Evolutionary conservation across 345 rosid genomes (phyloP), one percentile per base, ranked within the genome.

Genomic region (Gossypium anomalum): DNA sequence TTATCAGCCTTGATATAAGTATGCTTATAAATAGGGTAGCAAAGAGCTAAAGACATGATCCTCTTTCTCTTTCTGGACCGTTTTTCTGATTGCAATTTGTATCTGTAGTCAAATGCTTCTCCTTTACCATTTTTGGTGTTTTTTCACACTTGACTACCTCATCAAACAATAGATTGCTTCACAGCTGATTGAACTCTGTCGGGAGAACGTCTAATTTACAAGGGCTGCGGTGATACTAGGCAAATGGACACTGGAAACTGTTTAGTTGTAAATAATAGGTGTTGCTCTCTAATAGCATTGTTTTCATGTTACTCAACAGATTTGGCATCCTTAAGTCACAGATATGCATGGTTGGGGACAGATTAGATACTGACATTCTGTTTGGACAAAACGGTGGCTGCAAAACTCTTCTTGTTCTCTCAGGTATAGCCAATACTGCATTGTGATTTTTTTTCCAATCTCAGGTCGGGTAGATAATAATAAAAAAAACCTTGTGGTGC

Each of bases 291-390:
- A 20, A 72, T 58, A 8, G 60, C 23, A 44, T 59, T 27, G 45
- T 58, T 13, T 72, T 60, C 47, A 60, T 25, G 14, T 45, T 63
- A 38, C 52, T 55, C 13, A 55, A 76, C 91, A 94, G 97, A 79
- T 94, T 94, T 17, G 90, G 97, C 76, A 91, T 94, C 63, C 81
- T 51, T 61, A 95, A 88, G 86, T 93, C 98, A 11, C 90, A 91
- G 78, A 95, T 95, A 86, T 95, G 99, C 83, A 93, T 95, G 98
- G 99, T 95, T 13, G 98, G 99, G 52, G 98, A 95, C 83, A 88
- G 98, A 84, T 72, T 93, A 80, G 98, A 95, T 71, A 93, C 99
- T 7, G 98, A 95, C 72, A 90, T 95, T 72, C 85, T 95, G 55
- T 95, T 90, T 15, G 97, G 98, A 52, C 94, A 95, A 75, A 90